Evolutionary conservation across 139 green algal species (phyloP).

Genomic region (Gonium pectorale): DNA sequence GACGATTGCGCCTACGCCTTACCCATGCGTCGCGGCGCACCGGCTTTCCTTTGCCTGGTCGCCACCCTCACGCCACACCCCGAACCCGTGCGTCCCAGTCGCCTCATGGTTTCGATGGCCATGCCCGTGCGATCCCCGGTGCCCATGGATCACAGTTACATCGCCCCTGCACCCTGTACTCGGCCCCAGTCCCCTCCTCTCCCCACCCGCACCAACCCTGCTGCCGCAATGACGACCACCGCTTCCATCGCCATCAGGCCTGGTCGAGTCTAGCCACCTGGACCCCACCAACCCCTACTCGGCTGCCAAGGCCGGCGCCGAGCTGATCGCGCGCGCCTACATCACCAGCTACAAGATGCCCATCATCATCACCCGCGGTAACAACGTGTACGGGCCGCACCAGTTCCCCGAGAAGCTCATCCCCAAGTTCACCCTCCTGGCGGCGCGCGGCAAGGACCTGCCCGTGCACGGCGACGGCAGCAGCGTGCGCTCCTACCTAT

Average conservation of each 20-base stretch:
- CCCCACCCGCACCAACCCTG: too few species aligned
- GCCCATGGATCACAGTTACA: too few species aligned
- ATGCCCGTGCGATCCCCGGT: too few species aligned
- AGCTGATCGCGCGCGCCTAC: slow-evolving; percentile 95
- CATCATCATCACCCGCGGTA: slow-evolving; percentile 96
- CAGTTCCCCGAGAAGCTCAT: slow-evolving; percentile 93
- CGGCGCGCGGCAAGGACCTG: slow-evolving; percentile 67
- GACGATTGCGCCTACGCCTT: too few species aligned
- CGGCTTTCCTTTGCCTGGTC: too few species aligned
- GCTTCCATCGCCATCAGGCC: slow-evolving; percentile 57
- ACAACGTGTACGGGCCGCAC: slow-evolving; percentile 99
- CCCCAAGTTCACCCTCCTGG: slow-evolving; percentile 87
- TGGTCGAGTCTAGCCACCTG: slow-evolving; percentile 84
- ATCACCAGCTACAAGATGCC: slow-evolving; percentile 88
- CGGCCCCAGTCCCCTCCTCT: too few species aligned
- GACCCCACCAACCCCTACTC: slow-evolving; percentile 99
- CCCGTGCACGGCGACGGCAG: slow-evolving; percentile 62
- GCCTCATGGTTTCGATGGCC: too few species aligned
- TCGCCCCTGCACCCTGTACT: too few species aligned
- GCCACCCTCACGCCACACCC: too few species aligned
- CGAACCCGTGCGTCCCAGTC: too few species aligned
- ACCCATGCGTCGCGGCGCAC: too few species aligned
- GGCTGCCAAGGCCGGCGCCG: slow-evolving; percentile 96
- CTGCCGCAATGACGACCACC: too few species aligned
- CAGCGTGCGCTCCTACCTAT: slow-evolving; percentile 82